These are phyloP conservation scores for Cornus suecica DNA, from an alignment of 148 eudicot species.

Conservation along the genomic window DNA sequence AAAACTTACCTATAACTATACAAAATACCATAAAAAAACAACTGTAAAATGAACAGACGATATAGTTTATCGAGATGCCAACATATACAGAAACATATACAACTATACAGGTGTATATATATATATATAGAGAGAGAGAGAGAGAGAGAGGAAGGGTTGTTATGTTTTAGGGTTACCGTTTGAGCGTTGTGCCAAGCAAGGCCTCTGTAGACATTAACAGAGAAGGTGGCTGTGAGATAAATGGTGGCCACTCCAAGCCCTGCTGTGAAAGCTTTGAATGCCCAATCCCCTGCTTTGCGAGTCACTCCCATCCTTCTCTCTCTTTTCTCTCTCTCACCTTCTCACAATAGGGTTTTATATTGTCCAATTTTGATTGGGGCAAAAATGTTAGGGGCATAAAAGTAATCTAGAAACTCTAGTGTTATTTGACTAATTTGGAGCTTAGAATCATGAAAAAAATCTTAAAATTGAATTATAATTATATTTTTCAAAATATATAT, in stretches of 20 bases:
- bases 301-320: conserved; percentile 43
- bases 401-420: no score
- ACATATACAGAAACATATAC: background rate
- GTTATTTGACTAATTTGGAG: no score
- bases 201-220: conserved; percentile 83
- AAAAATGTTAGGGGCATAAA: no score
- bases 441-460: no score
- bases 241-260: conserved; percentile 77
- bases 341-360: no score
- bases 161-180: conserved; percentile 33
- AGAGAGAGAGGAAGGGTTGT: background rate
- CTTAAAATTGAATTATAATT: no score
- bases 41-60: background rate
- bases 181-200: conserved; percentile 84
- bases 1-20: background rate
- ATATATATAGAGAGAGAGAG: background rate
- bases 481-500: no score
- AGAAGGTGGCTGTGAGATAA: conserved; percentile 74
- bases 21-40: background rate
- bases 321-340: background rate
- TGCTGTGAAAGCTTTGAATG: conserved; percentile 75
- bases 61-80: background rate
- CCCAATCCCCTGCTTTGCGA: conserved; percentile 64
- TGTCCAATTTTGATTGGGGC: no score
- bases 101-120: background rate